Conservation (phyloP, 1,284 basidiomycete species). For the Trichosporon sp. region DNA sequence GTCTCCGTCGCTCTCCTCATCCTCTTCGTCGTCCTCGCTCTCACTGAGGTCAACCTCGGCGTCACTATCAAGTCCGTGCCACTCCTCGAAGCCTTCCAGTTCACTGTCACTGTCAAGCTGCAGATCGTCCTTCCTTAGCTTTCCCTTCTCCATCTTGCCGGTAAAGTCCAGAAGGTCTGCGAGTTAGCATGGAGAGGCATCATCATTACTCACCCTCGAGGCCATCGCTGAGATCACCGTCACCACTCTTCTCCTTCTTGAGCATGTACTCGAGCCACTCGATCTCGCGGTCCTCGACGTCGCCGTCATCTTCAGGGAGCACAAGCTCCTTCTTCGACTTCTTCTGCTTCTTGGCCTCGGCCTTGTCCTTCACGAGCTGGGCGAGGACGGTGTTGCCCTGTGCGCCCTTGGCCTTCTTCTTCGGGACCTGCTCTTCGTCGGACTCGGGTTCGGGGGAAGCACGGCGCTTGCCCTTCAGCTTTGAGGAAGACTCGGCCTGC, state of each 20-base stretch:
- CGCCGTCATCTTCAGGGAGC: constrained; percentile 42
- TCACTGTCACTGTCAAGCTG: constrained; percentile 22
- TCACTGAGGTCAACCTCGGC: constrained; percentile 23
- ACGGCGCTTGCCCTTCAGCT: constrained; percentile 26
- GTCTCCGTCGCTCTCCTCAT: constrained; percentile 19
- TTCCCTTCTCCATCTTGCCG: constrained; percentile 47
- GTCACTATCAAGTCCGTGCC: constrained; percentile 16
- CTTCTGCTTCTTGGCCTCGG: constrained; percentile 39
- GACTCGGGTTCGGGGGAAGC: constrained; percentile 25
- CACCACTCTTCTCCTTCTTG: constrained; percentile 58
- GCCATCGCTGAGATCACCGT: constrained; percentile 58
- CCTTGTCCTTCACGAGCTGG: constrained; percentile 32
- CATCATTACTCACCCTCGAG: constrained; percentile 63
- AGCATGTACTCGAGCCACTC: constrained; percentile 73
- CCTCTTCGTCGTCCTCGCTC: constrained; percentile 27
- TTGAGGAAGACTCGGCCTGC: neutral
- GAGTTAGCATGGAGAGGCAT: constrained; percentile 25
- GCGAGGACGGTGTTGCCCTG: neutral
- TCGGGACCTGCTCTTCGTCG: constrained; percentile 48
- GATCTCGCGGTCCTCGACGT: constrained; percentile 75
- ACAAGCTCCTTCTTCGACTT: constrained; percentile 42
- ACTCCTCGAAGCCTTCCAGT: constrained; percentile 28
- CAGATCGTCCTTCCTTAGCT: constrained; percentile 22
- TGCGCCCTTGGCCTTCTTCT: constrained; percentile 24
- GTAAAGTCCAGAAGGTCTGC: constrained; percentile 61